phyloP scores from a whole-genome alignment of 768 basidiomycete species.

The Dioszegia aurantiaca region DNA sequence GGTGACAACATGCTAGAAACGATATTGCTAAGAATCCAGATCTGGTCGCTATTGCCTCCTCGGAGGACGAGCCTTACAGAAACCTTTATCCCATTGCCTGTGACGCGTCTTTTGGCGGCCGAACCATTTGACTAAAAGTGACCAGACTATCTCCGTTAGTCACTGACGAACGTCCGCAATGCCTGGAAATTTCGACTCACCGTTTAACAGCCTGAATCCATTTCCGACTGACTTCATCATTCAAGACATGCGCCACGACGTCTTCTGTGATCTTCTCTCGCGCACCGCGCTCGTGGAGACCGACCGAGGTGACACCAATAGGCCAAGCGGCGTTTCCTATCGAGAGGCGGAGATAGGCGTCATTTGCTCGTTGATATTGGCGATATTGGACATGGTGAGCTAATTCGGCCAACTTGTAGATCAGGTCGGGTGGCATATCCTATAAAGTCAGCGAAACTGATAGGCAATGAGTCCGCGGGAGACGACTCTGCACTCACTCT shows the following conservation, averaged over 20 bases:
- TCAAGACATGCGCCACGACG: constrained; percentile 95
- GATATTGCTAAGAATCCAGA: too few relatives aligned
- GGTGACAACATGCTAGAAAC: too few relatives aligned
- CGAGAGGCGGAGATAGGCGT: constrained; percentile 90
- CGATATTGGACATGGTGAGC: constrained; percentile 95
- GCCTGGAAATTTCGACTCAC: constrained; percentile 53
- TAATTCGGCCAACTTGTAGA: constrained; percentile 82
- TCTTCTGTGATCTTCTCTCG: constrained; percentile 97
- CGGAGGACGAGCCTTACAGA: too few relatives aligned
- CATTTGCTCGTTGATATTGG: constrained; percentile 92
- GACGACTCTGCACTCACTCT: constrained; percentile 60
- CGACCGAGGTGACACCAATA: constrained; percentile 99
- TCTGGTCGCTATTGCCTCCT: too few relatives aligned
- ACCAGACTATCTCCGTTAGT: constrained; percentile 64
- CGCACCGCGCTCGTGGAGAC: constrained; percentile 96
- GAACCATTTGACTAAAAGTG: constrained; percentile 93
- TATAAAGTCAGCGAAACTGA: constrained; percentile 29
- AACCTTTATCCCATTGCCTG: constrained; percentile 69
- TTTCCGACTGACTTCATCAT: constrained; percentile 97
- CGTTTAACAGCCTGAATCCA: constrained; percentile 97
- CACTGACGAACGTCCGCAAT: neutral
- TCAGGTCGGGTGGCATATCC: constrained; percentile 79
- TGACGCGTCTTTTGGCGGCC: constrained; percentile 80
- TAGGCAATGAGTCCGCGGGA: neutral
- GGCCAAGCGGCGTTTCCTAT: constrained; percentile 99